Evolutionary conservation across 148 eudicot genomes (phyloP), one percentile per base, ranked within the genome.

Genomic region (Beta vulgaris): DNA sequence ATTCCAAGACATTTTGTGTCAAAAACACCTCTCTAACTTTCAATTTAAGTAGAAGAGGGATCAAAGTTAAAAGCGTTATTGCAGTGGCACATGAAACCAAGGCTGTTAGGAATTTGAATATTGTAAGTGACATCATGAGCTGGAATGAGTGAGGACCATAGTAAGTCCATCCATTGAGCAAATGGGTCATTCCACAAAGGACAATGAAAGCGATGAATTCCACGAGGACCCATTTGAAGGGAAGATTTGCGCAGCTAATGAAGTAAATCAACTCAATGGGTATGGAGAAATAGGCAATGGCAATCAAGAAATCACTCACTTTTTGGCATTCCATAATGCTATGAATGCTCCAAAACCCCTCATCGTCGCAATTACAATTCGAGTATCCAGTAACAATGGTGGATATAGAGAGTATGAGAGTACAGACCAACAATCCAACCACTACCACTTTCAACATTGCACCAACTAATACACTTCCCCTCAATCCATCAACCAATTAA

Each of bases 151-250:
- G 97, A n/a, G 93, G 93, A 23, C 88, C 91, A n/a, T 86, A 85
- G 72, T 85, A 94, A 42, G 95, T 91, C 97, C 95, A 91, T 2
- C 89, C 90, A 64, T 90, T 94, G 82, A 94, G 93, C 67, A 94
- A 81, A 84, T 94, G 98, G 44, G 98, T 94, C 89, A 88, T 84
- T n/a, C 98, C 98, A 84, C 98, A 94, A n/a, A 94, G 91, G 13
- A 94, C 97, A 71, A 94, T 94, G 87, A 94, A 94, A 37, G 88
- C 88, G 26, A 90, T 87, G 84, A 94, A 94, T 73, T 91, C 85
- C 34, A 94, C 73, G 25, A 94, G 87, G 44, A 94, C 96, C 98
- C 97, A 94, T 84, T 91, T 94, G 85, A 91, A 94, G 7, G 97
- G 97, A 29, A 94, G 66, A 71, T 87, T 91, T 6, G 97, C 90